phyloP scores from a whole-genome alignment of 345 rosid genomes.

The Leavenworthia alabamica region DNA sequence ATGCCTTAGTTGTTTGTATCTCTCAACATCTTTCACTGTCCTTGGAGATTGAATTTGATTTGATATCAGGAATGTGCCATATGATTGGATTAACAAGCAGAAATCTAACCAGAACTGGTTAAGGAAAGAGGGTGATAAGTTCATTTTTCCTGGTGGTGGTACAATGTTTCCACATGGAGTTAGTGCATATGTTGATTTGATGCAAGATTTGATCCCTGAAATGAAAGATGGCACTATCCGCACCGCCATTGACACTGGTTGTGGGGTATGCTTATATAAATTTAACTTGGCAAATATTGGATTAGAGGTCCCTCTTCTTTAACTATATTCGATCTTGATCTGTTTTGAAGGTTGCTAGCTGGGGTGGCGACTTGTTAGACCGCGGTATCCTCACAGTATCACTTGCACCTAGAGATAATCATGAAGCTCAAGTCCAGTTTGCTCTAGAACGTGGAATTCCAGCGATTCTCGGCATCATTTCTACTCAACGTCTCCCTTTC shows the following conservation, averaged over 20 bases:
- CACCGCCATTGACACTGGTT: conserved; percentile 94
- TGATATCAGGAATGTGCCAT: conserved; percentile 85
- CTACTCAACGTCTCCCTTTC: conserved; percentile 94
- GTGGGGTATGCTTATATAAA: conserved; percentile 59
- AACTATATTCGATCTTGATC: neutral
- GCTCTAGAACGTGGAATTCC: conserved; percentile 98
- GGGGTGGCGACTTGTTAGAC: conserved; percentile 98
- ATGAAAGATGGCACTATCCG: conserved; percentile 88
- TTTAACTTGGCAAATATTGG: neutral
- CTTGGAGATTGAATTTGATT: conserved; percentile 7
- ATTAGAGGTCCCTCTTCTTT: neutral
- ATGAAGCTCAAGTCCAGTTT: conserved; percentile 98
- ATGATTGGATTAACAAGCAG: conserved; percentile 94
- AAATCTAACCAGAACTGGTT: conserved; percentile 98
- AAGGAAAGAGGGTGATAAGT: conserved; percentile 84
- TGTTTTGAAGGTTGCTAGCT: conserved; percentile 81
- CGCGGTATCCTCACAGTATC: conserved; percentile 84
- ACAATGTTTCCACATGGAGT: conserved; percentile 98
- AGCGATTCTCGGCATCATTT: conserved; percentile 91
- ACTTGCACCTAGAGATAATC: conserved; percentile 97
- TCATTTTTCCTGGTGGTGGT: conserved; percentile 95
- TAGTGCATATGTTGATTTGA: conserved; percentile 84
- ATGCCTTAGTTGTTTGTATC: neutral
- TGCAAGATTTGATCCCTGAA: conserved; percentile 92
- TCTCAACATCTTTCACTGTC: neutral